Conservation (phyloP, 139 green algal genomes). For the Chlamydomonas eustigma region DNA sequence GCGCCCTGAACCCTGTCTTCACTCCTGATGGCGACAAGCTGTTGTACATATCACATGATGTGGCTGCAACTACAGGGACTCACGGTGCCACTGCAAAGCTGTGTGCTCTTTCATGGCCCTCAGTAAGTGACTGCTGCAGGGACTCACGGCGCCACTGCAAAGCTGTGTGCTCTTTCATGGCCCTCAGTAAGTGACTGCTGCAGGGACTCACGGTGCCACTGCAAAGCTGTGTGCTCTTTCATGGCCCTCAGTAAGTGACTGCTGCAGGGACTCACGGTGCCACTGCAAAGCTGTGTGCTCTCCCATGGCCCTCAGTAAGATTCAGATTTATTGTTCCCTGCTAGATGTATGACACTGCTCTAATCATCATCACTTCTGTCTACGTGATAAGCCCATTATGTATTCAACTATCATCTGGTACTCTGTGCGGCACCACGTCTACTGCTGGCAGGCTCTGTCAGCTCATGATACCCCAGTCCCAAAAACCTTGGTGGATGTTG, state of each 20-base stretch:
- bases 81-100: conserved; percentile 72
- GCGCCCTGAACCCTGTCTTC: conserved; percentile 61
- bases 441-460: too few relatives aligned
- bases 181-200: conserved; percentile 18
- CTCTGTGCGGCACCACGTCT: too few relatives aligned
- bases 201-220: conserved; percentile 65
- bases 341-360: too few relatives aligned
- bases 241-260: conserved; percentile 35
- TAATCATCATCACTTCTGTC: too few relatives aligned
- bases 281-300: not conserved
- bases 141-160: not conserved
- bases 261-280: not conserved
- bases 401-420: too few relatives aligned
- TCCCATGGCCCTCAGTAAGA: not conserved
- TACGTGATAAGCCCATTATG: too few relatives aligned
- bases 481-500: conserved; percentile 30
- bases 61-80: conserved; percentile 51
- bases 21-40: conserved; percentile 58
- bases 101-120: conserved; percentile 51
- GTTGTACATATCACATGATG: conserved; percentile 69
- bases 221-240: conserved; percentile 51
- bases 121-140: not conserved
- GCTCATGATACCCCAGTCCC: too few relatives aligned
- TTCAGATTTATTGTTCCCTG: too few relatives aligned
- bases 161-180: not conserved